A percentile compares a stretch with the other conserved stretches of the same genome.
Conservation (phyloP, 495 filamentous ascomycete species). For the Penicillium cosmopolitanum region DNA sequence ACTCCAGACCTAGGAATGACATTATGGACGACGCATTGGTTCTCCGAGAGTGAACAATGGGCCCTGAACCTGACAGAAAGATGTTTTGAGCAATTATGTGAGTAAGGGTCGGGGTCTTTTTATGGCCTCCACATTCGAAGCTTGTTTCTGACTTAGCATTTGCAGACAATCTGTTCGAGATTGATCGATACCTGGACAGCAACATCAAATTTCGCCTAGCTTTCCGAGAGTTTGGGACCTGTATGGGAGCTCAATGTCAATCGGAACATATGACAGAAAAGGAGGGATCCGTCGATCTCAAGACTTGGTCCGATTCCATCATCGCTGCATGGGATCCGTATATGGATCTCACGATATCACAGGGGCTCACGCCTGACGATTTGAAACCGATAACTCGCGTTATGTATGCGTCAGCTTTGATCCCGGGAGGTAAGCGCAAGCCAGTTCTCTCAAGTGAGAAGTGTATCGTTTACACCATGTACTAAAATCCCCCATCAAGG, state of each 20-base stretch:
- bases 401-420: constrained; percentile 69
- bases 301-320: constrained; percentile 46
- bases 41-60: constrained; percentile 55
- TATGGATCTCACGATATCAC: constrained; percentile 38
- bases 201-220: constrained; percentile 52
- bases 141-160: neutral
- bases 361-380: constrained; percentile 46
- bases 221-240: constrained; percentile 67
- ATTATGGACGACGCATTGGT: constrained; percentile 66
- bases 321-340: constrained; percentile 57
- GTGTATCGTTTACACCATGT: neutral
- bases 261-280: constrained; percentile 41
- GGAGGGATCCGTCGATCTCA: constrained; percentile 44
- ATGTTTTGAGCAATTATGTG: constrained; percentile 53
- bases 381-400: constrained; percentile 62
- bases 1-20: constrained; percentile 68
- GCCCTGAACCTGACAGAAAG: constrained; percentile 44
- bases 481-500: constrained; percentile 24
- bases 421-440: constrained; percentile 60
- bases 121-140: neutral
- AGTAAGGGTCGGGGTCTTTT: constrained; percentile 1
- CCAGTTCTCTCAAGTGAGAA: neutral
- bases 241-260: constrained; percentile 59
- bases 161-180: constrained; percentile 48
- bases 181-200: constrained; percentile 43